phyloP scores from a whole-genome alignment of 345 rosid genomes.

The Syzygium grande region DNA sequence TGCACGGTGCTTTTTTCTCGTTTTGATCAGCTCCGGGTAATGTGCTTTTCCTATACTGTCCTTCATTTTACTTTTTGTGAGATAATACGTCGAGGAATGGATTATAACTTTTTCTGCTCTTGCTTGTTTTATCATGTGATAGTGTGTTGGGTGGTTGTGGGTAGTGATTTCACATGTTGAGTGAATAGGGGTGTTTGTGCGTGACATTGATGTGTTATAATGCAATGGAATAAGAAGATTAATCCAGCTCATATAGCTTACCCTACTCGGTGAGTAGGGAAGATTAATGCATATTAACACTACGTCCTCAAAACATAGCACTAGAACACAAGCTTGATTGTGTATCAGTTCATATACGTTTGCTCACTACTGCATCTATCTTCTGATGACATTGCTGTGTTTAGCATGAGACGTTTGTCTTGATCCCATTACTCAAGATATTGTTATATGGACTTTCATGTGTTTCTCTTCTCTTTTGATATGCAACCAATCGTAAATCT shows the following conservation, averaged over 20 bases:
- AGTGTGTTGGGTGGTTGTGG: not conserved
- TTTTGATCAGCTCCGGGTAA: constrained; percentile 69
- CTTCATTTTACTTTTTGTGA: not conserved
- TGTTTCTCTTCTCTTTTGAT: too few relatives aligned
- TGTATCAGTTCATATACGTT: too few relatives aligned
- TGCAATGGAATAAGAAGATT: not conserved
- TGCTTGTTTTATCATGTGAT: not conserved
- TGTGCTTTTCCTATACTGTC: not conserved
- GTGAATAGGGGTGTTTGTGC: not conserved
- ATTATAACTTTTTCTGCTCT: not conserved
- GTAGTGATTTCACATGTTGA: not conserved
- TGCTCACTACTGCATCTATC: not conserved
- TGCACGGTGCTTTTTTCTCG: constrained; percentile 75
- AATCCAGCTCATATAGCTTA: not conserved
- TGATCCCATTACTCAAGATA: too few relatives aligned
- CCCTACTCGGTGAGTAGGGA: not conserved
- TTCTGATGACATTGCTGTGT: not conserved
- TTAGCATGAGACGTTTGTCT: not conserved
- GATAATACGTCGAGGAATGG: not conserved
- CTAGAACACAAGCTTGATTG: not conserved
- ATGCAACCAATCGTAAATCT: too few relatives aligned
- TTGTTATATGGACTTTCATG: too few relatives aligned
- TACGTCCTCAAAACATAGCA: not conserved
- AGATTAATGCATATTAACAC: not conserved
- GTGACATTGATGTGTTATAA: not conserved